A percentile compares a stretch with the other conserved stretches of the same genome.
Conservation (phyloP, 2,329 filamentous ascomycete species). For the Fragosphaeria purpurea region DNA sequence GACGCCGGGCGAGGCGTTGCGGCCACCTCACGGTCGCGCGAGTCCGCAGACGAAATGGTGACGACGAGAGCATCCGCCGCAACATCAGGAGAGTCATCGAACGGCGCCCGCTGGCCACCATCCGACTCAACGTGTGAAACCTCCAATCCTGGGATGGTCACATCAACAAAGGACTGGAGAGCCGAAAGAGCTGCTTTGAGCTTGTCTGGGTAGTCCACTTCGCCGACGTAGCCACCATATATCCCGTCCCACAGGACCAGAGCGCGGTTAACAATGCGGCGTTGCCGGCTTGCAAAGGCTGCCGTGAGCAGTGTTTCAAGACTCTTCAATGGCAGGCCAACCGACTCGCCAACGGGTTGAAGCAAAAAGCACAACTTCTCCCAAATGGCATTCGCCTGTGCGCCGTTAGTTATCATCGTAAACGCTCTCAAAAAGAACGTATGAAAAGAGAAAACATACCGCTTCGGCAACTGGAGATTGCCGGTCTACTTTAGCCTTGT, state of each 20-base stretch:
- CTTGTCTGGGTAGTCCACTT: constrained; percentile 52
- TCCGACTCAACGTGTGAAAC: constrained; percentile 27
- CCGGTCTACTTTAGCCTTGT: constrained; percentile 30
- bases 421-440: background rate
- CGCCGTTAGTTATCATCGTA: constrained; percentile 17
- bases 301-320: constrained; percentile 47
- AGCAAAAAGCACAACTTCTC: constrained; percentile 34
- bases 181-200: constrained; percentile 54
- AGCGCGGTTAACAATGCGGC: constrained; percentile 40
- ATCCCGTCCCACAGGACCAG: constrained; percentile 57
- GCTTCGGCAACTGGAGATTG: constrained; percentile 29
- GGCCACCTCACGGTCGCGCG: constrained; percentile 1
- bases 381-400: constrained; percentile 41
- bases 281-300: constrained; percentile 49
- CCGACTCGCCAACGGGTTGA: constrained; percentile 23
- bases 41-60: constrained; percentile 9
- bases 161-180: constrained; percentile 43
- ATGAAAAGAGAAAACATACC: constrained; percentile 28
- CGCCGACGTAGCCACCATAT: constrained; percentile 47
- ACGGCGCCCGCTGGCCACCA: constrained; percentile 27
- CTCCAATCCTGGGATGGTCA: constrained; percentile 35
- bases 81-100: constrained; percentile 42
- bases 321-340: constrained; percentile 35
- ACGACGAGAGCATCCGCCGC: constrained; percentile 18
- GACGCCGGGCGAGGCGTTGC: constrained; percentile 17